Conservation (phyloP, 1,139 yeast species). For the Geotrichum reessii region DNA sequence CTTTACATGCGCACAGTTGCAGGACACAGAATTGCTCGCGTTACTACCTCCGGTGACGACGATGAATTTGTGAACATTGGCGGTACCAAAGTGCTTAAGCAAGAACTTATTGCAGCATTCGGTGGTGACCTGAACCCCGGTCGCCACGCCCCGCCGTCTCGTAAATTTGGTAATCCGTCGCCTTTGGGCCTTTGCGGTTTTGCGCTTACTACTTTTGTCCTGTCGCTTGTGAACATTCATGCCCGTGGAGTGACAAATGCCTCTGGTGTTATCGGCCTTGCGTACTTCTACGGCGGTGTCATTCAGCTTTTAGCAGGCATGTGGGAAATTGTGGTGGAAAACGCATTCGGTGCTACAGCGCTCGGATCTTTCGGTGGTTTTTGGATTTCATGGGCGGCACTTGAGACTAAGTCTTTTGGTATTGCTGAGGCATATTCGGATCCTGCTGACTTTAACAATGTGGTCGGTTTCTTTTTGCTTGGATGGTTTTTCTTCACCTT, state of each 20-base stretch:
- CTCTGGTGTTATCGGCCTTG: constrained; percentile 63
- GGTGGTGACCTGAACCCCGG: constrained; percentile 69
- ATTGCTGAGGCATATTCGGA: constrained; percentile 52
- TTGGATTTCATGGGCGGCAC: constrained; percentile 74
- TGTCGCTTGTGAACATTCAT: constrained; percentile 55
- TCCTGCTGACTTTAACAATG: constrained; percentile 43
- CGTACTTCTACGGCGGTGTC: constrained; percentile 77
- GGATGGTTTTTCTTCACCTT: constrained; percentile 79
- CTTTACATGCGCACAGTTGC: background rate
- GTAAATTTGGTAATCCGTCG: constrained; percentile 78
- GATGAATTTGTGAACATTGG: constrained; percentile 64
- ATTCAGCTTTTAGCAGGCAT: constrained; percentile 70
- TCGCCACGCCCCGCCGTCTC: constrained; percentile 53
- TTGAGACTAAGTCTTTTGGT: constrained; percentile 66
- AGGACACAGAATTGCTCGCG: constrained; percentile 6
- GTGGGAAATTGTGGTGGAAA: constrained; percentile 64
- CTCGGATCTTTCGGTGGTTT: constrained; percentile 77
- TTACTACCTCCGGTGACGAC: constrained; percentile 22
- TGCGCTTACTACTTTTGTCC: constrained; percentile 76
- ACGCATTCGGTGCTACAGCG: constrained; percentile 86
- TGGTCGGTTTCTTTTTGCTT: constrained; percentile 66
- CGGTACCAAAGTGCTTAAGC: constrained; percentile 54
- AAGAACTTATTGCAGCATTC: constrained; percentile 55
- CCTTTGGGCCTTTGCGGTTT: constrained; percentile 83
- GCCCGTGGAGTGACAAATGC: constrained; percentile 52